Conservation (phyloP, 1,139 yeast genomes). For the Blastobotrys malaysiensis region DNA sequence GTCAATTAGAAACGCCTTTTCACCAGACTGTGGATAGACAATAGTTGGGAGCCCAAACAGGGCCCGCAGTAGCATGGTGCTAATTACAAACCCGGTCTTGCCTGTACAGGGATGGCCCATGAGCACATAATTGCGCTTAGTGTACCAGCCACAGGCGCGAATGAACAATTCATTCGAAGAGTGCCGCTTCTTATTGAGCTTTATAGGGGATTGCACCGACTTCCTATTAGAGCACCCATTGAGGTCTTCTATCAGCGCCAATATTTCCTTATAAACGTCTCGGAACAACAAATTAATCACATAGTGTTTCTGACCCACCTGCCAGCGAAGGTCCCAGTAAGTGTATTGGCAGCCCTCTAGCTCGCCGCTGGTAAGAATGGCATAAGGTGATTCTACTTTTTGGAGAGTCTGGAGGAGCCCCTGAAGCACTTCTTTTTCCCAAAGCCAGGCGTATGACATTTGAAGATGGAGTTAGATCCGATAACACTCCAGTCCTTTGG, state of each 20-base stretch:
- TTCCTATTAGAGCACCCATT: constrained; percentile 8
- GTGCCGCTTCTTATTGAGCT: neutral
- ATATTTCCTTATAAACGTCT: constrained; percentile 7
- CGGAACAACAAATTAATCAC: constrained; percentile 1
- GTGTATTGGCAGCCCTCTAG: neutral
- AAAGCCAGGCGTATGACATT: constrained; percentile 4
- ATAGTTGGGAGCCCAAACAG: constrained; percentile 4
- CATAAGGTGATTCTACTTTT: neutral
- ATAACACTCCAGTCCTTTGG: neutral
- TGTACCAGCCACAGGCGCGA: constrained; percentile 9
- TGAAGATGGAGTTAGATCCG: neutral
- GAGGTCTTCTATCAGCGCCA: constrained; percentile 7
- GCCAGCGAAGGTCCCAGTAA: neutral
- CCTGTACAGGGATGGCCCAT: constrained; percentile 6
- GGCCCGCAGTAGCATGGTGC: constrained; percentile 5
- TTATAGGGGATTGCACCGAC: constrained; percentile 5
- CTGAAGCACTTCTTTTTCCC: constrained; percentile 4
- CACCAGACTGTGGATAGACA: neutral
- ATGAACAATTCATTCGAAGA: neutral
- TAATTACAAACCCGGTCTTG: constrained; percentile 7
- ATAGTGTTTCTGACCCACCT: neutral
- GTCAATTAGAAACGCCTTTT: constrained; percentile 5
- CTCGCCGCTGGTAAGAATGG: neutral
- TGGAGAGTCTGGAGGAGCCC: neutral
- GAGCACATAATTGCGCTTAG: constrained; percentile 7